Base-by-base conservation (phyloP, 306 rosid species). In the Pueraria montana region DNA sequence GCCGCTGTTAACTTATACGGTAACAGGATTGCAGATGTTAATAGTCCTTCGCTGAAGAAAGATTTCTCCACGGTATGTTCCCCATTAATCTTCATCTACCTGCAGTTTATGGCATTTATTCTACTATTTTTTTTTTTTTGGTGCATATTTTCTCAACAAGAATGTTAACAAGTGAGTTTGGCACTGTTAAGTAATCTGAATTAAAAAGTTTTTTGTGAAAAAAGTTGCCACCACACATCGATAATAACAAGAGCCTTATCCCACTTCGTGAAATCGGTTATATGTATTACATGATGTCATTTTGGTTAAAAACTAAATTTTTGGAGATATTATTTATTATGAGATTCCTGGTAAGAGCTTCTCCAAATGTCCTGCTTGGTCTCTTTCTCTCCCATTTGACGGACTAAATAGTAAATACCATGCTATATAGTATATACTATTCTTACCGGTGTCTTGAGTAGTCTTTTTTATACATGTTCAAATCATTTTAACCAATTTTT, bases 1-100 rank as follows among this genome's bases (percentile, higher is more conserved):
- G 36, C 74, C 2, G 36, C 55, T 21, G 74, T 21, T 11, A 69
- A 43, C 55, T 21, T 43, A 6, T 43, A 38, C 1, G 53, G 74
- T 13, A 69, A 21, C 55, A 21, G 34, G 55, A 10, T 69, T 69
- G 2, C 55, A 42, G 74, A 68, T 20, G 74, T 68, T 40, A 68
- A 20, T 40, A 20, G 11, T 68, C 74, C 50, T 68, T 20, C 17
- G 4, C n/a, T 40, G 2, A 42, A 21, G 5, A 20, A 5, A 11
- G n/a, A 42, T 21, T 69, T 11, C 20, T 12, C 74, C 12, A 69
- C 0, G 55, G 74, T 69, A 68, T 42, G 74, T 42, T 1, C 20
- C 53, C 3, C 53, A 11, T 68, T 68, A 40, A 20, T 40, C 17
- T 42, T 68, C 34, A 9, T 66, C 30, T 38, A 11, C 49, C 1